Evolutionary conservation across 1,139 yeast species (phyloP).

Genomic region (Schizosaccharomyces versatilis): DNA sequence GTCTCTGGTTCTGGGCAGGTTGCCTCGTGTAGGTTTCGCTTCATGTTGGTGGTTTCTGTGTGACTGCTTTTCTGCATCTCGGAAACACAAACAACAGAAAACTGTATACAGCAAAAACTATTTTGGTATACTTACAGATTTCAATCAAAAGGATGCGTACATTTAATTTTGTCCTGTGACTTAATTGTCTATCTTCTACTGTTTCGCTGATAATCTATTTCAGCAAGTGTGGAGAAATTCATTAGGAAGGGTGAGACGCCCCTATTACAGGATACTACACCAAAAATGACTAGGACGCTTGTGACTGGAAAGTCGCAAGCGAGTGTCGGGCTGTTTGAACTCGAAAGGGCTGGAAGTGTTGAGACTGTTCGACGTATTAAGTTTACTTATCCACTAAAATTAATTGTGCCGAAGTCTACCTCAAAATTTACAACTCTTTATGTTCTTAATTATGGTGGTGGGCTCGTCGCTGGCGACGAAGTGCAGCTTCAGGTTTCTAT

Average conservation of each 20-base stretch:
- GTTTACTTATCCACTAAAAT: constrained; percentile 6
- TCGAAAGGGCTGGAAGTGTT: neutral
- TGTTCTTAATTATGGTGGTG: constrained; percentile 10
- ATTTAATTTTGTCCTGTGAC: no score
- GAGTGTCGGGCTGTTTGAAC: neutral
- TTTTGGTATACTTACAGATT: no score
- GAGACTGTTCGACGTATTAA: neutral
- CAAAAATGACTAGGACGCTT: no score
- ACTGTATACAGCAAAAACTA: no score
- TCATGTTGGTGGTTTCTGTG: neutral
- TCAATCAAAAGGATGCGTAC: no score
- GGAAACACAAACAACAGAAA: no score
- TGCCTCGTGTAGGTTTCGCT: neutral
- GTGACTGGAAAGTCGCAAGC: neutral
- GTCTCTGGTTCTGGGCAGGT: constrained; percentile 2
- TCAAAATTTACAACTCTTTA: constrained; percentile 4
- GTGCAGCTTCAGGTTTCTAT: constrained; percentile 2
- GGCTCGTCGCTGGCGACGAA: constrained; percentile 10
- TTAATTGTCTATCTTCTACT: no score
- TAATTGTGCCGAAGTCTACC: constrained; percentile 6
- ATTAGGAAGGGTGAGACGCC: no score
- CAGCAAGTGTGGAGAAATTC: no score
- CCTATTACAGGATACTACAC: no score
- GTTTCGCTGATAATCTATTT: no score
- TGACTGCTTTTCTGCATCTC: neutral